These are phyloP conservation scores for Uncinocarpus reesii DNA, from an alignment of 2,329 filamentous ascomycete species.

Conservation along the genomic window DNA sequence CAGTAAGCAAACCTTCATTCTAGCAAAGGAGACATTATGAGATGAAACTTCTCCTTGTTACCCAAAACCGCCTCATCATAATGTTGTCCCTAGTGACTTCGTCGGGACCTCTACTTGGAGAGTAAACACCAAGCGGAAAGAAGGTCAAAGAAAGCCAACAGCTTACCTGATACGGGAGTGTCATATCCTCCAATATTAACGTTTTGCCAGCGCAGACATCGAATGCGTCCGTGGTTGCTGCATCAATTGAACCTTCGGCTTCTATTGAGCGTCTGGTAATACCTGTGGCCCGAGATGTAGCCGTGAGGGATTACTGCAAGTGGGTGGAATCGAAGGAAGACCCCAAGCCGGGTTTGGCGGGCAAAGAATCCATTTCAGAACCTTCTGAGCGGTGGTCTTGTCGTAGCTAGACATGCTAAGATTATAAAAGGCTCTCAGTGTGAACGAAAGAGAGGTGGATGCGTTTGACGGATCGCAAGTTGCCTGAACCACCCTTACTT, in stretches of 20 bases:
- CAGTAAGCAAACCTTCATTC: conserved; percentile 14
- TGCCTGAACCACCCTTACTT: conserved; percentile 11
- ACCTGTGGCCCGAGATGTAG: background rate
- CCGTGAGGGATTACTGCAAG: background rate
- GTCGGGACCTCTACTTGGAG: background rate
- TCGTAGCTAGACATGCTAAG: conserved; percentile 11
- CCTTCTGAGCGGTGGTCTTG: conserved; percentile 9
- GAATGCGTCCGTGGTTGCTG: background rate
- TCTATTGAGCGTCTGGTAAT: background rate
- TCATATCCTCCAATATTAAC: background rate
- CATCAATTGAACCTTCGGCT: background rate
- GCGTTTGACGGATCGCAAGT: conserved; percentile 13
- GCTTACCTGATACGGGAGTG: background rate
- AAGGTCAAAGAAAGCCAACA: background rate
- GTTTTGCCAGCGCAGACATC: background rate
- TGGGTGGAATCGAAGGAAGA: background rate
- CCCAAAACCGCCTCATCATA: no score
- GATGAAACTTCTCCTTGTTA: conserved; percentile 20
- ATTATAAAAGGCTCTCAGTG: conserved; percentile 14
- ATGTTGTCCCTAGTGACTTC: background rate
- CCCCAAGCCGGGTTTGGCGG: conserved; percentile 13
- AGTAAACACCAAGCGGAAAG: background rate
- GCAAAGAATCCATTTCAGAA: conserved; percentile 16
- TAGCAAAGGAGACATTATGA: conserved; percentile 26
- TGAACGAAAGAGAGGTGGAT: conserved; percentile 11